Percentiles rank a stretch among this genome's conserved stretches.
These are phyloP conservation scores for Claviceps fusiformis DNA, from an alignment of 2,329 filamentous ascomycete species.

Conservation along the genomic window DNA sequence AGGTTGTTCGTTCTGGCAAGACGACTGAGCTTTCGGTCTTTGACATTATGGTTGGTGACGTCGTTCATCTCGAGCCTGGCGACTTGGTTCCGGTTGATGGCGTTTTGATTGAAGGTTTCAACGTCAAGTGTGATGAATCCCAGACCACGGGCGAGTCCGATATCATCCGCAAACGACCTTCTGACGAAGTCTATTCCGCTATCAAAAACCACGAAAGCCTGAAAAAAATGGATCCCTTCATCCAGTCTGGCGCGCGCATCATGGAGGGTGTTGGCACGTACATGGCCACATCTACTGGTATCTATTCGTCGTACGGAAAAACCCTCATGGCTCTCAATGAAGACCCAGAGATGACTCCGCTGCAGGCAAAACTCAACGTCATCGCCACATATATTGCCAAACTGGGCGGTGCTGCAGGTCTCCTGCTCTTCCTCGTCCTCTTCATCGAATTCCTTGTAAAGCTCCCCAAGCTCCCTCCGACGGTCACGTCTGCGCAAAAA, in stretches of 20 bases:
- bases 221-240: constrained; percentile 68
- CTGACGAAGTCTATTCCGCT: constrained; percentile 54
- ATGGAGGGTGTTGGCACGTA: constrained; percentile 67
- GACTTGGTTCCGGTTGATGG: constrained; percentile 65
- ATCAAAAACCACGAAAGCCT: constrained; percentile 53
- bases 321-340: constrained; percentile 63
- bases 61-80: constrained; percentile 60
- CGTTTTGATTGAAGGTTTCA: constrained; percentile 57
- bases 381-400: constrained; percentile 69
- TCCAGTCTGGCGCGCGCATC: constrained; percentile 71
- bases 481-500: constrained; percentile 51
- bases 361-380: constrained; percentile 62
- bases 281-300: constrained; percentile 58
- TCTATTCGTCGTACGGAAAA: constrained; percentile 62
- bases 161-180: constrained; percentile 53
- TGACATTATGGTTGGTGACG: constrained; percentile 56
- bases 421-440: constrained; percentile 70
- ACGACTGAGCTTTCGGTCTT: constrained; percentile 56
- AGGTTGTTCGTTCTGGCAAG: constrained; percentile 57
- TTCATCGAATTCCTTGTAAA: constrained; percentile 73
- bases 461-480: constrained; percentile 37
- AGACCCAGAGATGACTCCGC: constrained; percentile 59
- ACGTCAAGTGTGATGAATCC: constrained; percentile 65
- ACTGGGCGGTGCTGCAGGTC: constrained; percentile 60
- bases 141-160: constrained; percentile 71